Base-by-base conservation (phyloP, 306 rosid genomes). In the Trifolium fragiferum region DNA sequence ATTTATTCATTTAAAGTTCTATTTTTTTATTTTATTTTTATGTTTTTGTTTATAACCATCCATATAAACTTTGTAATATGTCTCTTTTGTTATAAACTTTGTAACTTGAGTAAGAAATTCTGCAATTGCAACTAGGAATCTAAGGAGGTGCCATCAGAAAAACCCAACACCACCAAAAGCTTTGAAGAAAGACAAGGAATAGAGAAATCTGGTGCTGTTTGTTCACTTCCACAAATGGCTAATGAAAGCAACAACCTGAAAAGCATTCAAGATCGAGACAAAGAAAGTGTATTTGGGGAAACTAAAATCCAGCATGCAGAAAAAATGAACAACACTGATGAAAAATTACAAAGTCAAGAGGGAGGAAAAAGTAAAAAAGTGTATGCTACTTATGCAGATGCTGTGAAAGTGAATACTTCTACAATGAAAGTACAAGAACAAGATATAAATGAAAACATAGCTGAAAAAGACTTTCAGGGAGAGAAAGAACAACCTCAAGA, bases 291-390 rank as follows among this genome's bases (percentile, higher is more conserved):
- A 10, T 82, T 83, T 2, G 90, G 20, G 7, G 66, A 88, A 57
- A 88, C 93, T 7, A 62, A 81, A 60, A 37, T 57, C 6, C 86
- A 79, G 63, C 80, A 84, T 38, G 89, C 89, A 0, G 81, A 81
- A 80, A 43, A 78, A 16, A 80, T 33, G 25, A 60, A 60, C 21
- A 23, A 58, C 25, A 60, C 18, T 32, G 40, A 23, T 7, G 35
- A 18, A 65, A 65, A 10, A 16, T 60, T 20, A 65, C 37, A 40
- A 5, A 20, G 35, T 5, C 72, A 67, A 67, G 40, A 66, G n/a
- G 21, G 21, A 50, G 58, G 14, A 3, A 67, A 15, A 23, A 19
- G 15, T 14, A 47, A 35, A 47, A 18, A 70, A 16, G 63, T 51
- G 35, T 18, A n/a, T 12, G 44, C n/a, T 10, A 33, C 49, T 32